These are phyloP conservation scores for Mycena kentingensis DNA, from an alignment of 768 basidiomycete genomes.

Conservation along the genomic window DNA sequence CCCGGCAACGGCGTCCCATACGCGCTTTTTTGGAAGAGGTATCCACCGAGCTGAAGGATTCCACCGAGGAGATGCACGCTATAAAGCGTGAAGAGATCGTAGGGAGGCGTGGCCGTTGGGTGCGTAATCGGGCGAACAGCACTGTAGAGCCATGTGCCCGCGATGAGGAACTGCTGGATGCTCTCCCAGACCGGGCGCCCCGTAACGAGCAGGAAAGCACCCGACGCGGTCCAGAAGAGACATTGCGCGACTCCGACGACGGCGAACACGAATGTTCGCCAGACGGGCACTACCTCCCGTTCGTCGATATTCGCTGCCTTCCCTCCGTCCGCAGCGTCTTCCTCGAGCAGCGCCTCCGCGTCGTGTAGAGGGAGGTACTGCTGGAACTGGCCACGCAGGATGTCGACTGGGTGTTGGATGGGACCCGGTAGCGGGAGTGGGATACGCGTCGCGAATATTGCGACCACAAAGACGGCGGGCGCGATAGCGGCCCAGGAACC, in stretches of 20 bases:
- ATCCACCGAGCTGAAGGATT: constrained; percentile 52
- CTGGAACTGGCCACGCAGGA: constrained; percentile 36
- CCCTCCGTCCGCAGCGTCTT: constrained; percentile 18
- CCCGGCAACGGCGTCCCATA: constrained; percentile 45
- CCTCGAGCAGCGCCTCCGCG: constrained; percentile 19
- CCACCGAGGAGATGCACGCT: constrained; percentile 47
- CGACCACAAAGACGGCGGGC: not conserved
- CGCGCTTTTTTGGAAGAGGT: constrained; percentile 52
- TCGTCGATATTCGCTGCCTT: not conserved
- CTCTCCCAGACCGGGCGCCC: constrained; percentile 35
- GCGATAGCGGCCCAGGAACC: not conserved
- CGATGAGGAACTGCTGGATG: constrained; percentile 47
- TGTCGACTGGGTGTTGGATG: not conserved
- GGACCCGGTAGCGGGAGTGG: not conserved
- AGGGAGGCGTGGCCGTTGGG: constrained; percentile 58
- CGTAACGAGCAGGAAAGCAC: constrained; percentile 51
- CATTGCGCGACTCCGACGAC: constrained; percentile 58
- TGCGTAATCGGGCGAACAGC: constrained; percentile 54
- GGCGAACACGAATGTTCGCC: constrained; percentile 62
- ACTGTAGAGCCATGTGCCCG: constrained; percentile 68
- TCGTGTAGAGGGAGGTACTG: constrained; percentile 46
- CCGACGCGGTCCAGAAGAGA: constrained; percentile 57
- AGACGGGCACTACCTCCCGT: constrained; percentile 43
- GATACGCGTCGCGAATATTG: not conserved
- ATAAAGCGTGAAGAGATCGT: constrained; percentile 65